Base-by-base conservation (phyloP, 2,329 filamentous ascomycete species). In the Arachnomyces sp. region DNA sequence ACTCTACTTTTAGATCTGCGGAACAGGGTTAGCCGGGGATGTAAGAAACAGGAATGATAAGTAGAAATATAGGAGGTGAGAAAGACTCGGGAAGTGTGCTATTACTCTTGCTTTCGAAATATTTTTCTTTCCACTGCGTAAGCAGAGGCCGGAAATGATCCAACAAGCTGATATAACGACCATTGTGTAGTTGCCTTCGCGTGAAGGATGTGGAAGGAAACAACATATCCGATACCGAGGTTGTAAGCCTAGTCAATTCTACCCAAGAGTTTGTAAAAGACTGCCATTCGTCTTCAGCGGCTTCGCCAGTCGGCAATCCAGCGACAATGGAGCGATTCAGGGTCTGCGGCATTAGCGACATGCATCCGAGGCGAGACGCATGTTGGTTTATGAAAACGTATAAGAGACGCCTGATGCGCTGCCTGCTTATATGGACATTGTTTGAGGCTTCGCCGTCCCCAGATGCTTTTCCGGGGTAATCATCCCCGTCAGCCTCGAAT, bases 251-350 rank as follows among this genome's bases (percentile, higher is more conserved):
- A 4, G 66, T 69, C 3, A 70, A 50, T 38, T 68, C 65, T 43
- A 67, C 66, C 71, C 71, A 74, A 2, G 68, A 67, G 35, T 66
- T 66, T 68, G 74, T 72, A 45, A 73, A 71, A 0, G 60, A 63
- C 38, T 71, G 53, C 68, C 71, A 73, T 39, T 70, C 67, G 41
- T 69, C 65, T 25, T 25, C 20, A 5, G 20, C 5, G 5, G 20
- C 5, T 25, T 25, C 20, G 7, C 65, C 64, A 1, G 63, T 55
- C 0, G 61, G 59, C 5, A 62, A 62, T 29, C 65, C 56, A 32
- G 65, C 61, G 49, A 65, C 53, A 8, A 67, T 38, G 12, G 58
- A 55, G 33, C 61, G 56, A 36, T 62, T 63, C 9, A 63, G 46
- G 38, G 58, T 63, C 45, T 72, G 69, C 2, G 71, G 70, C 38